Percentiles rank a stretch among this genome's conserved stretches.
Evolutionary conservation across 129 eudicot species (phyloP).

Genomic region (Heracleum sosnowskyi): DNA sequence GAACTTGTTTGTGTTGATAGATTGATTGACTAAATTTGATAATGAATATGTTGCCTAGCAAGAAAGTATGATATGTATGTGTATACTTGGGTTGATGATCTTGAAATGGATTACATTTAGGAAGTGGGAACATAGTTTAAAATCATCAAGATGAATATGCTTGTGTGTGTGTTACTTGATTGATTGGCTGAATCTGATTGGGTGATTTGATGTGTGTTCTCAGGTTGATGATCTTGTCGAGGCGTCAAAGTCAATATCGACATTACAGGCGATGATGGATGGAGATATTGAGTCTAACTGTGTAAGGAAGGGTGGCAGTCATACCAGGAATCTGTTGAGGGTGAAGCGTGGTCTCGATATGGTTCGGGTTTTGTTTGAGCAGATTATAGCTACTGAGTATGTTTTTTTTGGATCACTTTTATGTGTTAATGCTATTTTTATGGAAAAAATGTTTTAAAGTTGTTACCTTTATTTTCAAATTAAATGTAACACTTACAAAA

Average conservation of each 20-base stretch:
- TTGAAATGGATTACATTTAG: no score
- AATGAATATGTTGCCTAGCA: no score
- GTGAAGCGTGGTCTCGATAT: slow-evolving; percentile 93
- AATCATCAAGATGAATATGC: neutral
- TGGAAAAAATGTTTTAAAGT: neutral
- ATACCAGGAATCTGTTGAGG: slow-evolving; percentile 79
- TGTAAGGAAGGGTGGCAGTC: slow-evolving; percentile 73
- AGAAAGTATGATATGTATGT: no score
- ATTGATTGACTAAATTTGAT: no score
- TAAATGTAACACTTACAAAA: neutral
- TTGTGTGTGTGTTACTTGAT: neutral
- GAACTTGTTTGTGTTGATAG: no score
- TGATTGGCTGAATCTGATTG: slow-evolving; percentile 15
- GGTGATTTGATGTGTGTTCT: neutral
- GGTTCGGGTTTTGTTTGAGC: slow-evolving; percentile 80
- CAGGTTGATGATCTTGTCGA: slow-evolving; percentile 75
- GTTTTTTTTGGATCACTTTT: slow-evolving; percentile 7
- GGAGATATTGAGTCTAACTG: slow-evolving; percentile 51
- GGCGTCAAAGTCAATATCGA: slow-evolving; percentile 58
- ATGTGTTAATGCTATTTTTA: neutral
- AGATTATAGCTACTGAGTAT: slow-evolving; percentile 67
- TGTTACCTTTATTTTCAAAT: neutral
- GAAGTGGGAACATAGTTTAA: no score
- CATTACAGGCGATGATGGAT: slow-evolving; percentile 55
- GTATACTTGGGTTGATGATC: no score